Percentiles rank a stretch among this genome's conserved stretches.
Evolutionary conservation across 169 alveolate genomes (phyloP).

Genomic region (Plasmodium ovale): DNA sequence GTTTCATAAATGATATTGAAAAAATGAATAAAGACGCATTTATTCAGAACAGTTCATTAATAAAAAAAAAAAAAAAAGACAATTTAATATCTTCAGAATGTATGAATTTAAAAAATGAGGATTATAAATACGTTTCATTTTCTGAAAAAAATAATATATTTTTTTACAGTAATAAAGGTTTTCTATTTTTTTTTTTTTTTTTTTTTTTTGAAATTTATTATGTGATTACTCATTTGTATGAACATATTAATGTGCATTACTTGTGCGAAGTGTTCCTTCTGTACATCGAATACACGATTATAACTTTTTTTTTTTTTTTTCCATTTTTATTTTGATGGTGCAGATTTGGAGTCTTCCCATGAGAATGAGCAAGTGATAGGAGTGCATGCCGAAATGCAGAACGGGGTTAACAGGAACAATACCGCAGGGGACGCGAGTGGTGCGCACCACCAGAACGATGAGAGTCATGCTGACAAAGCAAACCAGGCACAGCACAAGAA

Average conservation of each 20-base stretch:
- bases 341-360: neutral
- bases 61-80: slow-evolving; percentile 1
- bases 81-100: neutral
- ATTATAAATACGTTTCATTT: slow-evolving; percentile 42
- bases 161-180: slow-evolving; percentile 31
- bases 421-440: neutral
- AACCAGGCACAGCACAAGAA: too few species aligned
- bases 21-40: slow-evolving; percentile 8
- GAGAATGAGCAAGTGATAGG: neutral
- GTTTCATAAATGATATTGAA: slow-evolving; percentile 21
- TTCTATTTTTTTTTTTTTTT: neutral
- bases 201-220: neutral
- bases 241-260: too few species aligned
- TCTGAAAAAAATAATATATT: slow-evolving; percentile 17
- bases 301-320: neutral
- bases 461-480: too few species aligned
- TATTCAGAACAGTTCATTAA: slow-evolving; percentile 3
- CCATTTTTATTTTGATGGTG: neutral
- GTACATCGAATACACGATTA: neutral
- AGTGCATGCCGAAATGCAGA: neutral
- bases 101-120: slow-evolving; percentile 19
- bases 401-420: neutral
- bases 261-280: neutral
- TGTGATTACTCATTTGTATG: neutral
- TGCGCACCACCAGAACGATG: too few species aligned